Evolutionary conservation across 495 filamentous ascomycete species (phyloP), one percentile per base, ranked within the genome.

Genomic region (Parathielavia hyrcaniae): DNA sequence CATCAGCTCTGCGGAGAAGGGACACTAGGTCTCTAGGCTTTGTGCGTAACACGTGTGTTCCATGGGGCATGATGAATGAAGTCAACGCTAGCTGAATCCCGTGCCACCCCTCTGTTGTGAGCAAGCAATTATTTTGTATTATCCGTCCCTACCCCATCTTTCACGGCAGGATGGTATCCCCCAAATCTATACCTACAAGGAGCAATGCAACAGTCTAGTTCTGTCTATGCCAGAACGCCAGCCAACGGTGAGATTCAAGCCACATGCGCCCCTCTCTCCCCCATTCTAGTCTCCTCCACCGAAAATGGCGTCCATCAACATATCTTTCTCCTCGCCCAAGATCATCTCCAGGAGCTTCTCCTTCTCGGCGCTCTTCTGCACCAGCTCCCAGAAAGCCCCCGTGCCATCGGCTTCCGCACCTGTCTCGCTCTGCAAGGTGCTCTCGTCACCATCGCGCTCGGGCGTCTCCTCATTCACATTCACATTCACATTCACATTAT

Each of bases 311-410:
- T 35, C 41, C 60, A 59, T 45, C 43, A 61, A 14, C 11, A 16
- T 32, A 8, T 57, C 52, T 52, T 52, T 53, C 14, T 64, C 59
- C 36, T 22, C 35, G 4, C 59, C 61, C 5, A 66, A 26, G 7
- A 66, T 56, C 61, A 64, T 64, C 40, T 66, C 53, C 22, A 68
- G 19, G 19, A 68, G 50, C 51, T 62, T 65, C 0, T 65, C 61
- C 52, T 53, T 61, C 43, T 69, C 65, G 0, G 67, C 62, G 41
- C 67, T 69, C 57, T 67, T 61, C 55, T 63, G 55, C 19, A 69
- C 58, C 39, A 69, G 35, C 32, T 61, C 62, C 64, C 62, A 67
- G 39, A 67, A 69, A 16, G 67, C 59, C n/a, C 61, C 66, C 9
- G 50, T 63, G 8, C 59, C 62, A 23, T 58, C 49, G n/a, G 35